phyloP scores from a whole-genome alignment of 192 early-diverging fungal species.

The Obelidium mucronatum region DNA sequence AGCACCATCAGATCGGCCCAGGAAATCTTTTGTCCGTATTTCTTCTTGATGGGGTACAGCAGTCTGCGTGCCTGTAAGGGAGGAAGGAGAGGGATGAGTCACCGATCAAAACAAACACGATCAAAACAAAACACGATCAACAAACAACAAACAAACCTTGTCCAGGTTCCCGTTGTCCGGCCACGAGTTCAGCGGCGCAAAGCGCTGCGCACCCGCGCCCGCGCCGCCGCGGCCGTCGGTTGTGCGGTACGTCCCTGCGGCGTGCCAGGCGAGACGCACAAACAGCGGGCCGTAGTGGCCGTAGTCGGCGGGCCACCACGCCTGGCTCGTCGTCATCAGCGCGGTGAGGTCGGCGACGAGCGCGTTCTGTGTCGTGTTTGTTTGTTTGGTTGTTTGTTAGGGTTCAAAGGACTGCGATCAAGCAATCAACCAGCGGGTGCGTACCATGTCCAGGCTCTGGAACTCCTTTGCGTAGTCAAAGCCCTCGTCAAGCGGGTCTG shows the following conservation, averaged over 20 bases:
- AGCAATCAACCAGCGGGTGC: no score
- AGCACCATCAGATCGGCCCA: conserved; percentile 69
- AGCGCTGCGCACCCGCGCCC: conserved; percentile 46
- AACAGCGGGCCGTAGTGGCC: conserved; percentile 71
- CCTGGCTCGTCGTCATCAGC: conserved; percentile 10
- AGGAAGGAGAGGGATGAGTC: not conserved
- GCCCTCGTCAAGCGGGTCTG: not conserved
- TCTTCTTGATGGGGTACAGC: conserved; percentile 77
- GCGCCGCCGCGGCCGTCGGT: conserved; percentile 41
- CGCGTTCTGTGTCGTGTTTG: no score
- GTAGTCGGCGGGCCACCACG: conserved; percentile 52
- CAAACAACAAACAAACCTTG: conserved; percentile 65
- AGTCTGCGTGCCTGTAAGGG: conserved; percentile 21
- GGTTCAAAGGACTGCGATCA: no score
- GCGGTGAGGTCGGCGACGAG: conserved; percentile 20
- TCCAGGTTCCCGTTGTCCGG: conserved; percentile 79
- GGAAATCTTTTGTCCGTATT: conserved; percentile 77
- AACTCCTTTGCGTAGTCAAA: conserved; percentile 2
- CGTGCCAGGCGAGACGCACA: conserved; percentile 65
- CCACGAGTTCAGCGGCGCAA: conserved; percentile 53
- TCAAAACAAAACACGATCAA: not conserved
- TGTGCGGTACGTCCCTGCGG: conserved; percentile 63
- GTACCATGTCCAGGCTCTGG: conserved; percentile 15
- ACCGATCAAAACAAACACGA: not conserved
- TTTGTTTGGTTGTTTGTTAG: no score